phyloP scores from a whole-genome alignment of 257 asterid species.

The Plantago elongata region DNA sequence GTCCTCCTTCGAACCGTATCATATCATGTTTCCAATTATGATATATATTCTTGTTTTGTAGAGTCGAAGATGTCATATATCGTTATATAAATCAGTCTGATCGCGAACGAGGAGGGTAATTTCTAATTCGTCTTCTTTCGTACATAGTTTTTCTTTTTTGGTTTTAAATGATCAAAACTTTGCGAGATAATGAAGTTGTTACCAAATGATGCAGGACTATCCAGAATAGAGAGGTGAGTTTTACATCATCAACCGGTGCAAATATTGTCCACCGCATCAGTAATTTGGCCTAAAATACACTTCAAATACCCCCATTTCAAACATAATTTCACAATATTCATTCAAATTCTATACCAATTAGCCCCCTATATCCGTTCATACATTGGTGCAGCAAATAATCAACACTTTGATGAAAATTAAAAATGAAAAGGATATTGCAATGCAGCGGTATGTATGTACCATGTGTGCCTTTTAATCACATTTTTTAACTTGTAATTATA shows the following conservation, averaged over 20 bases:
- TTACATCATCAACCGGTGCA: neutral
- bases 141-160: neutral
- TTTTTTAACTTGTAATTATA: neutral
- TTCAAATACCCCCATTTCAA: no score
- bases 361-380: no score
- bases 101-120: slow-evolving; percentile 69
- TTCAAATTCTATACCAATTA: no score
- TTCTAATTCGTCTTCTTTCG: neutral
- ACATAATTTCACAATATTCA: no score
- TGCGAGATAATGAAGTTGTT: neutral
- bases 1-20: neutral
- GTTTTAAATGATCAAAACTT: neutral
- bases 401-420: slow-evolving; percentile 57
- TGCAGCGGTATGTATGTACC: slow-evolving; percentile 40
- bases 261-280: neutral
- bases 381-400: slow-evolving; percentile 52
- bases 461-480: neutral
- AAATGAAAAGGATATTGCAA: slow-evolving; percentile 52
- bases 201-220: slow-evolving; percentile 35
- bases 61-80: slow-evolving; percentile 71
- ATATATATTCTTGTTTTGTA: slow-evolving; percentile 13
- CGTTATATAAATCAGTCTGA: slow-evolving; percentile 58
- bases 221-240: slow-evolving; percentile 44
- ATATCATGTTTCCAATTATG: neutral
- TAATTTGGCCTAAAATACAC: no score